Evolutionary conservation across 371 early-diverging fungal species (phyloP).

Genomic region (Mortierella polycephala): DNA sequence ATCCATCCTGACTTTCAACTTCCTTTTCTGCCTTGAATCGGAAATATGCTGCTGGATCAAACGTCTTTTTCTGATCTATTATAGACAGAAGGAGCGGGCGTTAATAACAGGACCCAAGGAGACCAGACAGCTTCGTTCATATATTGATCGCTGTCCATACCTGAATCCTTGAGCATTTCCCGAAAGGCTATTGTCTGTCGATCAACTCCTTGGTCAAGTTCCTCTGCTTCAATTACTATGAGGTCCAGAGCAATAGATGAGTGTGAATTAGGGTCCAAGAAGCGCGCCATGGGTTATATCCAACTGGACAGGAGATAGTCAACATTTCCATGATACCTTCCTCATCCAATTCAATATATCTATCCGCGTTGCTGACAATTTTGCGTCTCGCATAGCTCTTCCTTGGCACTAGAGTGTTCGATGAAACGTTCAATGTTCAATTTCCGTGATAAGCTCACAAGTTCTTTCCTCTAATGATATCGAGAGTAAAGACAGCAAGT

Average conservation of each 20-base stretch:
- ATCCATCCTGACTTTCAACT: constrained; percentile 31
- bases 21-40: constrained; percentile 53
- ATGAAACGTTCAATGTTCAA: background rate
- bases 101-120: background rate
- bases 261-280: background rate
- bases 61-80: constrained; percentile 47
- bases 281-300: background rate
- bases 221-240: constrained; percentile 42
- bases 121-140: background rate
- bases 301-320: background rate
- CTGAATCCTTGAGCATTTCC: constrained; percentile 38
- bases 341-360: constrained; percentile 36
- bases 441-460: background rate
- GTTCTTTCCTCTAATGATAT: background rate
- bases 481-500: background rate
- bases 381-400: constrained; percentile 48
- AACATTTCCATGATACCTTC: constrained; percentile 22
- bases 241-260: background rate
- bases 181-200: constrained; percentile 46
- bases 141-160: constrained; percentile 2
- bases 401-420: constrained; percentile 16
- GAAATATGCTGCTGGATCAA: constrained; percentile 51
- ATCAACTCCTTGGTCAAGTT: constrained; percentile 50
- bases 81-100: background rate
- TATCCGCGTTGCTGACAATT: constrained; percentile 46